Evolutionary conservation across 1,284 basidiomycete genomes (phyloP).

Genomic region (Moesziomyces parantarcticus): DNA sequence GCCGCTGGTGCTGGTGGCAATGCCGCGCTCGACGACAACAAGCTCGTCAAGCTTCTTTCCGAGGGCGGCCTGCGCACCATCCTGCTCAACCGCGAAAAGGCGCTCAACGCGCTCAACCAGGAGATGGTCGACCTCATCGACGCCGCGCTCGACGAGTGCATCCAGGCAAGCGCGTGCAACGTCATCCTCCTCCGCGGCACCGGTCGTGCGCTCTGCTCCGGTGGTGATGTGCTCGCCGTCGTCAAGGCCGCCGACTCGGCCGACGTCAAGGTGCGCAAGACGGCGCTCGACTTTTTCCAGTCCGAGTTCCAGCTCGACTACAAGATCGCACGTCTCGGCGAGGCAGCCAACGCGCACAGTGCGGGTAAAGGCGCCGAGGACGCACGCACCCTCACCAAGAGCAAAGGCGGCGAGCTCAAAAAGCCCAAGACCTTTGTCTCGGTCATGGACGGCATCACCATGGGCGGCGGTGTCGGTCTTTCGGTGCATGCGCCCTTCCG

Average conservation of each 20-base stretch:
- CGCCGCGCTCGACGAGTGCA: constrained; percentile 78
- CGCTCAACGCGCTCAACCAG: constrained; percentile 86
- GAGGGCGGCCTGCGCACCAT: constrained; percentile 73
- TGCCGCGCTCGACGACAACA: constrained; percentile 9
- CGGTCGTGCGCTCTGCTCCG: constrained; percentile 89
- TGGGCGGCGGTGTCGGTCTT: constrained; percentile 96
- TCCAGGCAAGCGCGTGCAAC: constrained; percentile 41
- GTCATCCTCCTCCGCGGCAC: constrained; percentile 69
- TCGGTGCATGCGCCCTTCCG: constrained; percentile 88
- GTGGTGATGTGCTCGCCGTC: constrained; percentile 85
- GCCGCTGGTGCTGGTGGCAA: neutral
- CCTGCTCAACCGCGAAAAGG: constrained; percentile 82
- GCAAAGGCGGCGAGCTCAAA: constrained; percentile 38
- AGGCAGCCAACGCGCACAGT: constrained; percentile 71
- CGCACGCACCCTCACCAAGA: constrained; percentile 28
- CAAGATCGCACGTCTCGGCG: constrained; percentile 74
- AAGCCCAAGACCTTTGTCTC: constrained; percentile 81
- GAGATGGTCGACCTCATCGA: constrained; percentile 82
- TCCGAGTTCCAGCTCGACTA: constrained; percentile 94
- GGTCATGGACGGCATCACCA: constrained; percentile 75
- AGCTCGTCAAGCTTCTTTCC: constrained; percentile 47
- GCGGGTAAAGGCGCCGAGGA: constrained; percentile 34
- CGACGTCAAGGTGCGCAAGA: constrained; percentile 67
- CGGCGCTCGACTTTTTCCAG: constrained; percentile 86
- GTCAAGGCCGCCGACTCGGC: constrained; percentile 47